These are phyloP conservation scores for Aspergillus calidoustus DNA, from an alignment of 2,329 filamentous ascomycete genomes.

Conservation along the genomic window DNA sequence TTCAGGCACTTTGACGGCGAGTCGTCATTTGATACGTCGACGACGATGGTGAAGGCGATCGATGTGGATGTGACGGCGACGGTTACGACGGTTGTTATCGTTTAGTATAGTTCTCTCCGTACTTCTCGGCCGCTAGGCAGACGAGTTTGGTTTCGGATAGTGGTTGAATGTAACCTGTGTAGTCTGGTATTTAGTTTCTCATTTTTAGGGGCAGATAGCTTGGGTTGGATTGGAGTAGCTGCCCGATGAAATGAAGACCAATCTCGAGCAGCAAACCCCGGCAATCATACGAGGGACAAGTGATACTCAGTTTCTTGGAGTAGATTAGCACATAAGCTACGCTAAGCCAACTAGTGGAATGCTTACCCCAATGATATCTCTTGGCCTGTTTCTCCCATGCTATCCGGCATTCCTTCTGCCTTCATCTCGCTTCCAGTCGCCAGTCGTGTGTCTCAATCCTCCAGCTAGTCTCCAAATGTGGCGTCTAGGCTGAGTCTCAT, in stretches of 20 bases:
- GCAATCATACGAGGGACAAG: too few species aligned
- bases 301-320: neutral
- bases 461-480: neutral
- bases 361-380: neutral
- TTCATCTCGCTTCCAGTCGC: neutral
- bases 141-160: too few species aligned
- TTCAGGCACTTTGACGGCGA: conserved; percentile 50
- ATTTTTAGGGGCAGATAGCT: too few species aligned
- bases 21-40: conserved; percentile 48
- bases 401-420: neutral
- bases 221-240: too few species aligned
- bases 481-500: neutral
- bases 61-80: neutral
- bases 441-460: too few species aligned
- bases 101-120: neutral
- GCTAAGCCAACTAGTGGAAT: neutral
- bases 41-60: conserved; percentile 24
- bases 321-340: neutral
- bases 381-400: neutral
- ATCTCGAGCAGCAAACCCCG: too few species aligned
- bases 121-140: too few species aligned
- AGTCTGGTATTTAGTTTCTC: too few species aligned
- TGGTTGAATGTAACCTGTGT: too few species aligned
- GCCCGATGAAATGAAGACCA: too few species aligned
- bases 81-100: neutral